Base-by-base conservation (phyloP, 106 monocot genomes). In the Chionographis japonica region DNA sequence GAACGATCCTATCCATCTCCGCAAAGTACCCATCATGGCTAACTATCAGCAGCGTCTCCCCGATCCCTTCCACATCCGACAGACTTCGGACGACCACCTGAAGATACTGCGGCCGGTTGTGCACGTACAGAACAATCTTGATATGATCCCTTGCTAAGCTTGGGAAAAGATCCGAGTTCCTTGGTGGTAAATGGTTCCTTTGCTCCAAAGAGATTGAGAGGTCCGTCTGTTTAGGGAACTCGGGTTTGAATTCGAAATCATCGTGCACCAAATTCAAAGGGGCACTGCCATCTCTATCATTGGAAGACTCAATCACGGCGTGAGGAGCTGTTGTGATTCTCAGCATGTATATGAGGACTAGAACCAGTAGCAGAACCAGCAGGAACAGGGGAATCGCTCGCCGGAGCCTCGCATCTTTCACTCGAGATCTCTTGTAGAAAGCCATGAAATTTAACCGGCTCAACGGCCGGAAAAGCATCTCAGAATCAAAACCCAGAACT, bases 71-170 rank as follows among this genome's bases (percentile, higher is more conserved):
- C 19, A 90, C 89, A 14, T 73, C 58, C 4, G 92, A 87, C 66
- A 98, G 78, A 51, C 87, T 98, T 27, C 67, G 53, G 4, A 92
- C 70, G 10, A 92, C 97, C 1, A 85, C 70, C 55, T 85, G 77
- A 54, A 98, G 87, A 74, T 98, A 90, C 41, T 90, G 86, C 1
- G 97, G 97, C 27, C 97, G 79, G 71, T 98, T 98, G 70, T 98
- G 92, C 38, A 98, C 92, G 64, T 98, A 98, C 1, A 98, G 66
- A 38, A 92, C 87, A 57, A 98, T 81, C 65, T 78, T 85, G n/a
- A 92, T 68, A 64, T 87, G 97, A 68, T 81, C 80, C 10, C 72
- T 74, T 2, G 87, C 68, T n/a, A 92, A 68, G 12, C 60, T 78
- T 0, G 88, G 92, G 65, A 92, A 95, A 11, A 75, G 68, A 69